Evolutionary conservation across 768 basidiomycete species (phyloP), one percentile per base, ranked within the genome.

Genomic region (Multifurca ochricompacta): DNA sequence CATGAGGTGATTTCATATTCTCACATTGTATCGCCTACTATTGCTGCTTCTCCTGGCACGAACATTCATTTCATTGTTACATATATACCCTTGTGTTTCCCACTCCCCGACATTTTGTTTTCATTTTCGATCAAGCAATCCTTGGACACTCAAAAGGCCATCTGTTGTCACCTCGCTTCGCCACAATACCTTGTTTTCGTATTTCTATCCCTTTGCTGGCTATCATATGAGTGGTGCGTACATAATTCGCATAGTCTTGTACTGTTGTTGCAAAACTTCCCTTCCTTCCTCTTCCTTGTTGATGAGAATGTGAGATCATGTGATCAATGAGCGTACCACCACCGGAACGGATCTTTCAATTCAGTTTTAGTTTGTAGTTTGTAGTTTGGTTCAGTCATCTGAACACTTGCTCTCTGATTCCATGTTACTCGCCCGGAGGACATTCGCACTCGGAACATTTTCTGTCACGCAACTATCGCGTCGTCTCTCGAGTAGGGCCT

Each of bases 401-500:
- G n/a, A 3, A 7, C 10, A 23, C 23, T 32, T 19, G 10, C 18
- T 36, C 32, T 35, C 31, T 27, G 30, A 7, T 21, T 28, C 43
- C 44, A 59, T 59, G 58, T 47, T 51, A 3, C 32, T 59, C 14
- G 43, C 46, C 21, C 44, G 49, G 35, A 55, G 59, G 40, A 48
- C 48, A 31, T 34, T 55, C 25, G 45, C 48, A 31, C 40, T 55
- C 25, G 45, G 48, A 47, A 32, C 25, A 19, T 48, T 49, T 34
- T 65, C 18, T 59, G 55, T 39, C 42, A 34, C 60, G 54, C 23
- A 54, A 47, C 14, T 60, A 30, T 39, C 72, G 54, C 80, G 83
- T 59, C 63, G 68, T 35, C 67, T 89, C 65, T 92, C 89, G 6
- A 77, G 74, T 52, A 76, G 90, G 59, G 90, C 87, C 3, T 80